These are phyloP conservation scores for Dactylellina parvicollis DNA, from an alignment of 2,329 filamentous ascomycete genomes.

Conservation along the genomic window DNA sequence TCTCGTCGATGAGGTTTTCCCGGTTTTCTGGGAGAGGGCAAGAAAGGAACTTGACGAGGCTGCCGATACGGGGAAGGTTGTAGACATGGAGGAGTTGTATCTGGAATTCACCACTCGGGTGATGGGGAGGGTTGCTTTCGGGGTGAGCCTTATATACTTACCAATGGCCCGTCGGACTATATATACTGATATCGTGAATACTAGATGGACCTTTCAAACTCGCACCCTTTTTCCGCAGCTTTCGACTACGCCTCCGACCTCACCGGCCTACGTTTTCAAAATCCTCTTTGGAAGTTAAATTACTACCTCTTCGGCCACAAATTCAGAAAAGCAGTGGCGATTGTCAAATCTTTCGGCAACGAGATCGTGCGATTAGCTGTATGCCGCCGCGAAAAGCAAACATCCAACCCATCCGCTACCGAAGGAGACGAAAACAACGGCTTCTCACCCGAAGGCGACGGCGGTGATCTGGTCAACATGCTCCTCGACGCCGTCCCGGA, in stretches of 20 bases:
- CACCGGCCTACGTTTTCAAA: constrained; percentile 72
- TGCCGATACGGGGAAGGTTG: constrained; percentile 57
- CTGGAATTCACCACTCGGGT: constrained; percentile 73
- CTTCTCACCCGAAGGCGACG: constrained; percentile 28
- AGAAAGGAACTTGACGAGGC: constrained; percentile 61
- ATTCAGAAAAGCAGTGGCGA: constrained; percentile 65
- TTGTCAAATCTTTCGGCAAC: constrained; percentile 68
- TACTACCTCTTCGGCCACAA: constrained; percentile 66
- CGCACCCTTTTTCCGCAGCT: constrained; percentile 69
- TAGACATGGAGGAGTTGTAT: constrained; percentile 71
- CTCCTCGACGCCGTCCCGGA: constrained; percentile 69
- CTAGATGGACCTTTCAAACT: constrained; percentile 72
- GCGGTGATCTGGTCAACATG: constrained; percentile 70
- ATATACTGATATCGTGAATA: neutral
- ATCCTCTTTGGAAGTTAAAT: constrained; percentile 71
- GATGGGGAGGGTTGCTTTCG: constrained; percentile 75
- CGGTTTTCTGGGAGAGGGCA: constrained; percentile 66
- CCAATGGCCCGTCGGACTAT: neutral
- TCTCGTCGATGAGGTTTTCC: constrained; percentile 69
- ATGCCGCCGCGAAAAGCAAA: constrained; percentile 60
- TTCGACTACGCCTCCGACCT: constrained; percentile 72
- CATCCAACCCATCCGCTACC: constrained; percentile 21
- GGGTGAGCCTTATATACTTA: constrained; percentile 60
- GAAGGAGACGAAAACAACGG: constrained; percentile 32
- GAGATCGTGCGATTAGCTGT: constrained; percentile 69